Percentiles rank a stretch among this genome's conserved stretches.
Conservation (phyloP, 1,284 basidiomycete species). For the Phellopilus nigrolimitatus region DNA sequence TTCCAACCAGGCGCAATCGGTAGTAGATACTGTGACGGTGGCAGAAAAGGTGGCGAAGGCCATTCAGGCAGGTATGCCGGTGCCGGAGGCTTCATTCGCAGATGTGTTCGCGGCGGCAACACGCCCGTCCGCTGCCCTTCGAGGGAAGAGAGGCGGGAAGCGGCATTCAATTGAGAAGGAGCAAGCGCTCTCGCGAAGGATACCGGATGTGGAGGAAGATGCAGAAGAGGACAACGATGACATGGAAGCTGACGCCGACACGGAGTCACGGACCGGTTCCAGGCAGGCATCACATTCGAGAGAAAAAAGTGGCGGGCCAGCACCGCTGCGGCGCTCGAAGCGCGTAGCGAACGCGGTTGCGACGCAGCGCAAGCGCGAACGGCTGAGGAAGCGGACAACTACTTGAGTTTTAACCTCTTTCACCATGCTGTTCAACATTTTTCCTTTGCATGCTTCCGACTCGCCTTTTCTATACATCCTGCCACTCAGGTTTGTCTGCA, state of each 20-base stretch:
- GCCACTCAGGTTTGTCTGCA: too few species aligned
- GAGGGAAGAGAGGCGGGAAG: neutral
- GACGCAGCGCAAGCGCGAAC: conserved; percentile 33
- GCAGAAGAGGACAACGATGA: conserved; percentile 2
- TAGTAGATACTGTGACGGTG: neutral
- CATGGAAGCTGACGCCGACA: neutral
- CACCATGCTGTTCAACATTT: neutral
- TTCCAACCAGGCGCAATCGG: neutral
- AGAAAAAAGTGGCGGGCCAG: neutral
- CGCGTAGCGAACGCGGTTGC: conserved; percentile 55
- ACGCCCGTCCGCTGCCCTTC: neutral
- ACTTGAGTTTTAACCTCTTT: neutral
- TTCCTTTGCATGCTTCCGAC: neutral
- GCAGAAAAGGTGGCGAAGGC: neutral
- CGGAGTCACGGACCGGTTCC: conserved; percentile 1
- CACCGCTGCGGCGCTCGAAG: conserved; percentile 55
- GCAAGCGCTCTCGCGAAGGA: neutral
- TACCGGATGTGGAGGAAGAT: neutral
- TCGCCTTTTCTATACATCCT: neutral
- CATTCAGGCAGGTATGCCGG: neutral
- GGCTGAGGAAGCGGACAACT: conserved; percentile 15
- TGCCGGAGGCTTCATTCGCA: conserved; percentile 3
- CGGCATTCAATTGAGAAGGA: neutral
- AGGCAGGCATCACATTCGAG: neutral
- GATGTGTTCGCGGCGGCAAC: conserved; percentile 7